These are phyloP conservation scores for Talaromyces sp. DNA, from an alignment of 2,329 filamentous ascomycete species.

Conservation along the genomic window DNA sequence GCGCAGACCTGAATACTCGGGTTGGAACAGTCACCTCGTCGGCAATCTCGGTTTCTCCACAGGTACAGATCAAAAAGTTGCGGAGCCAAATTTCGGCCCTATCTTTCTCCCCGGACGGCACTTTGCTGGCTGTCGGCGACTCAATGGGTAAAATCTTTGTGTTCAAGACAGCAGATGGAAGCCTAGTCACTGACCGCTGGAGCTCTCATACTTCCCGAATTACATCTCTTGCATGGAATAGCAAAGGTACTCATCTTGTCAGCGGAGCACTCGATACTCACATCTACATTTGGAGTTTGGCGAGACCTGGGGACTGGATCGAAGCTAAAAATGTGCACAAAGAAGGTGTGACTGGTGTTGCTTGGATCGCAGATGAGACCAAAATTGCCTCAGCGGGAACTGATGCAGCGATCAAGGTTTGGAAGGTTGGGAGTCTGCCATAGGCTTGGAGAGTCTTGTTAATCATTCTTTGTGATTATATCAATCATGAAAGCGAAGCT, in stretches of 20 bases:
- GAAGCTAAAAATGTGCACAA: conserved; percentile 89
- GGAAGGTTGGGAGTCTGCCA: conserved; percentile 61
- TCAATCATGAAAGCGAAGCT: not conserved
- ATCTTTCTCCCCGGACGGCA: conserved; percentile 76
- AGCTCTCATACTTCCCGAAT: conserved; percentile 67
- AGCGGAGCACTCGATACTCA: conserved; percentile 89
- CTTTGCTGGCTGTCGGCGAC: conserved; percentile 75
- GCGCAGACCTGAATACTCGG: conserved; percentile 67
- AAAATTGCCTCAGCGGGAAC: conserved; percentile 76
- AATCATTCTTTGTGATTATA: not conserved
- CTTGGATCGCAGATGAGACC: conserved; percentile 64
- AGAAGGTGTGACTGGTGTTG: conserved; percentile 85
- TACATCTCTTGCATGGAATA: conserved; percentile 72
- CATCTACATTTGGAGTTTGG: conserved; percentile 84
- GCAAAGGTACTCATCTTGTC: conserved; percentile 69
- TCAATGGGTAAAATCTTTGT: conserved; percentile 82
- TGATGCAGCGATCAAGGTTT: conserved; percentile 88
- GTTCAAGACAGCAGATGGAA: conserved; percentile 65
- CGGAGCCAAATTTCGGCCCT: conserved; percentile 71
- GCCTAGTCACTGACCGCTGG: conserved; percentile 76
- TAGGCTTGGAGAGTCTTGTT: conserved; percentile 18
- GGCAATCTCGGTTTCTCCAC: conserved; percentile 51
- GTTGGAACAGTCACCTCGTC: conserved; percentile 65
- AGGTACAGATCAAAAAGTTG: conserved; percentile 61
- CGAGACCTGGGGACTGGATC: conserved; percentile 76